Base-by-base conservation (phyloP, 2,329 filamentous ascomycete genomes). In the Ramularia endophylla region DNA sequence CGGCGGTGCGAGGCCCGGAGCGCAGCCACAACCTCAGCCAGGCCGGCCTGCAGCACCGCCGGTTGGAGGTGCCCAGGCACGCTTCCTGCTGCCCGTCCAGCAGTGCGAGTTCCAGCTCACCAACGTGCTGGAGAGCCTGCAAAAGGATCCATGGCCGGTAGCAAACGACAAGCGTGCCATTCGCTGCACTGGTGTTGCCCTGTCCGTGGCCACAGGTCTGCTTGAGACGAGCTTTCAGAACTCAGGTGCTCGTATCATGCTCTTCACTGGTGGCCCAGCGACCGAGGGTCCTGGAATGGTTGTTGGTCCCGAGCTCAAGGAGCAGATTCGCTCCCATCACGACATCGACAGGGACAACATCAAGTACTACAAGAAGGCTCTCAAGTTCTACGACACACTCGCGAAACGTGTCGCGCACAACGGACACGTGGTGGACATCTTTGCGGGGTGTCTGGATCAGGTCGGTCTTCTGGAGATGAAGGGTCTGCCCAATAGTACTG, bases 381-480 rank as follows among this genome's bases (percentile, higher is more conserved):
- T 95, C 37, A 98, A 97, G 81, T 97, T 95, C 66, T 98, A 97
- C 64, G 92, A 98, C 49, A 85, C 80, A 50, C 77, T 98, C 31
- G 89, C 92, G 4, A 97, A 97, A 69, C 80, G 92, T 46, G 87
- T 88, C 15, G 87, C 92, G 11, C 89, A 97, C 65, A 98, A 98
- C 57, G 90, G 92, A 16, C 92, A 98, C 61, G 86, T 95, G 51
- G 87, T 98, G 54, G 92, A 98, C 64, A 92, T 98, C 40, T 98
- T 97, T 64, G 92, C 90, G 40, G 92, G 92, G 29, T 98, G 92
- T 65, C 77, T 98, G 39, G 92, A 98, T 64, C 92, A 98, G 66
- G 92, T 98, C 52, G 92, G 92, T 65, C 74, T 98, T 40, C 73
- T 98, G 34, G 92, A 98, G 67, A 98, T 98, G 92, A 97, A 97